Evolutionary conservation across 2,329 filamentous ascomycete species (phyloP), one percentile per base, ranked within the genome.

Genomic region (Rugonectria rugulosa): DNA sequence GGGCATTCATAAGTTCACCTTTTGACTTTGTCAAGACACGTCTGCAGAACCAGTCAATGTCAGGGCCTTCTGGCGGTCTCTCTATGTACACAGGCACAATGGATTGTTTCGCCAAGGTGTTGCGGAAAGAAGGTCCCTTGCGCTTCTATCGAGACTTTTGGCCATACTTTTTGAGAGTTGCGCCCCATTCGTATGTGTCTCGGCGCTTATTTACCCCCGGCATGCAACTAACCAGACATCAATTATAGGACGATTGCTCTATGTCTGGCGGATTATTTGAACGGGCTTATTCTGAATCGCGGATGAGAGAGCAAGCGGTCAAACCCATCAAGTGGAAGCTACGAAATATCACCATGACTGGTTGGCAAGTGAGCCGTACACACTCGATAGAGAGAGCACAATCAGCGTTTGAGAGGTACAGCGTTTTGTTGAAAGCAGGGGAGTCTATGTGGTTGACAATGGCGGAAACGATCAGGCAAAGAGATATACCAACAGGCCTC

Each of bases 11-110:
- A 65, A 86, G 82, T 19, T 70, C 89, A 70, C 88, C 88, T 1
- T 90, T 90, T 66, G 88, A 90, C 72, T 90, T 90, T 67, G 82
- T 90, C 74, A 90, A 90, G 81, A 90, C 87, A 19, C 77, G 87
- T 57, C 70, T 90, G 69, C 87, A 89, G 76, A 88, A 88, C 72
- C 87, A 89, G 74, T 48, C 44, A 3, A 5, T 49, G 24, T 12
- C 8, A 10, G 36, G 26, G 4, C n/a, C 5, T 20, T 2, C 81
- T 80, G 38, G 81, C 67, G 86, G 87, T 2, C 75, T 78, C 48
- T 51, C 86, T 54, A 86, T 85, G 24, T 90, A 90, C 69, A 83
- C 81, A 65, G 85, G 86, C 56, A 82, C 88, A 73, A 65, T 87
- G 37, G 84, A 90, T 66, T 89, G 87, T 68, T 86, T 87, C 57